phyloP scores from a whole-genome alignment of 176 grass and related monocot species.

The barley (Hordeum vulgare) region DNA sequence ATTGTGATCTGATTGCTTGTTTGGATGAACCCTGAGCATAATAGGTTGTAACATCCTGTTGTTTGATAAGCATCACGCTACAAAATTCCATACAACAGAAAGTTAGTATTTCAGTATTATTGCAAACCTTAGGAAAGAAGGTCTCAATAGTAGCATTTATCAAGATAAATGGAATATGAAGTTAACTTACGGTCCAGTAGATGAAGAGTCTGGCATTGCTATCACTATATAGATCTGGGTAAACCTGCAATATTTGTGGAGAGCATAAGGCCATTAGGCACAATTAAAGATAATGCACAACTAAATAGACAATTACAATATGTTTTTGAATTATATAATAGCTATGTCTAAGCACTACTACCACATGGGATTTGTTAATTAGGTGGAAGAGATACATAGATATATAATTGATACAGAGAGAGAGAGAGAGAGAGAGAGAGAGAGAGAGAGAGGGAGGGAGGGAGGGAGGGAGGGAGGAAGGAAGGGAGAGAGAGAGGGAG shows the following conservation, averaged over 20 bases:
- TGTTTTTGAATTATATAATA: too few relatives aligned
- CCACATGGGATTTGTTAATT: too few relatives aligned
- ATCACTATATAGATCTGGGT: slow-evolving; percentile 62
- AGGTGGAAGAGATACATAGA: too few relatives aligned
- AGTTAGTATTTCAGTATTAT: not conserved
- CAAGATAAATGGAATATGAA: slow-evolving; percentile 15
- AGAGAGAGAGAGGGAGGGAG: too few relatives aligned
- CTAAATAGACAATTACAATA: not conserved
- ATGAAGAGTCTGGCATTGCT: slow-evolving; percentile 79
- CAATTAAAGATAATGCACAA: not conserved
- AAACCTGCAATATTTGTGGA: slow-evolving; percentile 50
- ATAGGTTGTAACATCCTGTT: slow-evolving; percentile 80
- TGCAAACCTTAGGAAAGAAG: not conserved
- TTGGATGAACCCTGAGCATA: slow-evolving; percentile 79
- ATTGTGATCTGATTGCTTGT: slow-evolving; percentile 78
- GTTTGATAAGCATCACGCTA: slow-evolving; percentile 77
- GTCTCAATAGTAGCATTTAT: not conserved
- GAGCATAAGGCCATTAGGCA: slow-evolving; percentile 26
- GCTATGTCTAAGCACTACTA: too few relatives aligned
- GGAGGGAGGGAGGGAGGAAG: too few relatives aligned
- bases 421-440: too few relatives aligned
- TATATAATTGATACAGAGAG: too few relatives aligned
- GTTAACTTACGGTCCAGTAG: slow-evolving; percentile 74
- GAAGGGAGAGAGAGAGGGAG: too few relatives aligned
- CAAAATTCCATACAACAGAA: slow-evolving; percentile 30